Percentiles rank a stretch among this genome's conserved stretches.
Evolutionary conservation across 768 basidiomycete genomes (phyloP).

Genomic region (Leccinum longicurvipes): DNA sequence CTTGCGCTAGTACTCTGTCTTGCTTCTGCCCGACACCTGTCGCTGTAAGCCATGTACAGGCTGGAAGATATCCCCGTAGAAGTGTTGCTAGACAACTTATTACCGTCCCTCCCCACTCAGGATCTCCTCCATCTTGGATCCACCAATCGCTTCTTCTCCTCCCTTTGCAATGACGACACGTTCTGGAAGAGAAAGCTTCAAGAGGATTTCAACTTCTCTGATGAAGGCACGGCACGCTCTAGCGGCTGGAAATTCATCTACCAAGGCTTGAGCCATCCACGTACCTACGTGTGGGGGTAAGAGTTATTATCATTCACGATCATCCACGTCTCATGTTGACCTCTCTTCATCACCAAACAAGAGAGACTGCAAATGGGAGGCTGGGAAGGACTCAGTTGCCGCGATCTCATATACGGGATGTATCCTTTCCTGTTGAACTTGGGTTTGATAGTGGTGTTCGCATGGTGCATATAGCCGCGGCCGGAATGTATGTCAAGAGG

Average conservation of each 20-base stretch:
- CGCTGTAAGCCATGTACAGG: conserved; percentile 30
- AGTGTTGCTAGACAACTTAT: conserved; percentile 70
- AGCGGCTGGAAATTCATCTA: conserved; percentile 83
- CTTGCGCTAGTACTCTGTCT: neutral
- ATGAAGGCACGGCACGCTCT: conserved; percentile 65
- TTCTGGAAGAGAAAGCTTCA: conserved; percentile 73
- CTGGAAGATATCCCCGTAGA: conserved; percentile 67
- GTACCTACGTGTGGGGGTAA: conserved; percentile 61
- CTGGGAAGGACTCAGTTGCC: conserved; percentile 49
- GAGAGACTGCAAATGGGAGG: conserved; percentile 60
- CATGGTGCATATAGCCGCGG: conserved; percentile 71
- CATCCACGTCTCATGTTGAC: conserved; percentile 3
- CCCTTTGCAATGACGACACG: conserved; percentile 64
- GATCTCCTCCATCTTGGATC: conserved; percentile 57
- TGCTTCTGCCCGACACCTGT: conserved; percentile 2
- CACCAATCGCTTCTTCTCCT: conserved; percentile 65
- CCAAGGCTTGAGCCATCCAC: conserved; percentile 56
- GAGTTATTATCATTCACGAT: conserved; percentile 10
- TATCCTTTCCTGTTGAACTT: conserved; percentile 66
- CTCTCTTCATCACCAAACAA: conserved; percentile 25
- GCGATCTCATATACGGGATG: conserved; percentile 30
- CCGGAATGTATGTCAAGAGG: conserved; percentile 64
- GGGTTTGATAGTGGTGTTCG: conserved; percentile 50
- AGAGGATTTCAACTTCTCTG: conserved; percentile 77
- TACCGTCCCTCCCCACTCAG: conserved; percentile 50